Conservation (phyloP, 2,329 filamentous ascomycete species). For the Biscogniauxia sp. region DNA sequence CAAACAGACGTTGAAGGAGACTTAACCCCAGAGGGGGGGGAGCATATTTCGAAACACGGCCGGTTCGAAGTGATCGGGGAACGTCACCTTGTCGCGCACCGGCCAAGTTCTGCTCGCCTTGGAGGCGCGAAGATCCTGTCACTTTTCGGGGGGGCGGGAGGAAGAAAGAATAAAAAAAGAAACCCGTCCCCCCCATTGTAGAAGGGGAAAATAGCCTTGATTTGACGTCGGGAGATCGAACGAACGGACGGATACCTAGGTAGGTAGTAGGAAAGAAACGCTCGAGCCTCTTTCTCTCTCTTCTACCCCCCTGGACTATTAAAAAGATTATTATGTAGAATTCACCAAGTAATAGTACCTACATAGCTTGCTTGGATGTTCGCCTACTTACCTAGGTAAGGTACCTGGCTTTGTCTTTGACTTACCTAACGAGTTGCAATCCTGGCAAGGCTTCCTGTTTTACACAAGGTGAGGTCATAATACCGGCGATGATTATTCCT, state of each 20-base stretch:
- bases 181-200: no score
- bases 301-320: no score
- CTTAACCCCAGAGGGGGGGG: not conserved
- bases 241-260: not conserved
- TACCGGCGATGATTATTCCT: not conserved
- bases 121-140: not conserved
- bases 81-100: not conserved
- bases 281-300: not conserved
- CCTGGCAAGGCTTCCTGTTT: not conserved
- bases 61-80: constrained; percentile 14
- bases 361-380: no score
- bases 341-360: no score
- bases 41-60: constrained; percentile 16
- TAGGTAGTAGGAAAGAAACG: not conserved
- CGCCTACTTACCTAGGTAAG: no score
- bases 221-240: not conserved
- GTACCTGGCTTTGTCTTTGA: not conserved
- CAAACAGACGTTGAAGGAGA: not conserved
- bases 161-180: not conserved
- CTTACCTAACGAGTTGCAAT: not conserved
- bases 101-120: not conserved
- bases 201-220: not conserved
- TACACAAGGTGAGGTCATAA: not conserved
- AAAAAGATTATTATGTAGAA: no score
- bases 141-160: not conserved